Base-by-base conservation (phyloP, 225 moss, liverwort and hornwort genomes). In the Climacium dendroides region DNA sequence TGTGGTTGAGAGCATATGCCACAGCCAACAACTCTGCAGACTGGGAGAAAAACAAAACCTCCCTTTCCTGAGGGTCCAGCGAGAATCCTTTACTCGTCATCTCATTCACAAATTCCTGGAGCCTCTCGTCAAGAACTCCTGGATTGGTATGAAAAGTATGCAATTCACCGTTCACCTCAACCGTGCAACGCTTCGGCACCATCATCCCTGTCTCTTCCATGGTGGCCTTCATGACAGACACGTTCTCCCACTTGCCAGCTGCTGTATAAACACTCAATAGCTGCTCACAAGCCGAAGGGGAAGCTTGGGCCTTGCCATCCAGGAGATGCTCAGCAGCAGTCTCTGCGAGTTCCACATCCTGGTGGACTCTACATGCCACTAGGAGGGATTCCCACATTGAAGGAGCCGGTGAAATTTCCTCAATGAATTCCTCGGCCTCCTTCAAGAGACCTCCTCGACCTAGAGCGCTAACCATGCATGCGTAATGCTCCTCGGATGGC, bases 371-470 rank as follows among this genome's bases (percentile, higher is more conserved):
- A 60, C 92, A 90, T 45, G 94, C 94, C 47, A 91, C 85, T 17
- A 95, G 92, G 52, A 95, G 88, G 25, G 93, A 75, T 39, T 89
- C 90, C 95, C 94, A 95, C 77, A 90, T 85, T 43, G 64, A 53
- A 70, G 87, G 89, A 87, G 87, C 75, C 69, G 87, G 54, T 41
- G 92, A 87, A 78, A 93, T 83, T 20, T 90, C 87, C 39, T 87
- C 81, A 45, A 95, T 94, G 34, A 94, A 90, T 45, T 93, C 93
- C 82, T 88, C 85, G 54, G 92, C 95, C 89, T 95, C 94, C 84
- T 84, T 60, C 65, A 94, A 83, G 54, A 93, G 91, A 77, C 95
- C 93, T 60, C 48, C 92, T 79, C 95, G 94, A 88, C 95, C 93
- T 66, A 95, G 85, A 88, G 90, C 80, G 54, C 85, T 71, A 43